Evolutionary conservation across 2,329 filamentous ascomycete genomes (phyloP), one percentile per base, ranked within the genome.

Genomic region (Alternaria sp.): DNA sequence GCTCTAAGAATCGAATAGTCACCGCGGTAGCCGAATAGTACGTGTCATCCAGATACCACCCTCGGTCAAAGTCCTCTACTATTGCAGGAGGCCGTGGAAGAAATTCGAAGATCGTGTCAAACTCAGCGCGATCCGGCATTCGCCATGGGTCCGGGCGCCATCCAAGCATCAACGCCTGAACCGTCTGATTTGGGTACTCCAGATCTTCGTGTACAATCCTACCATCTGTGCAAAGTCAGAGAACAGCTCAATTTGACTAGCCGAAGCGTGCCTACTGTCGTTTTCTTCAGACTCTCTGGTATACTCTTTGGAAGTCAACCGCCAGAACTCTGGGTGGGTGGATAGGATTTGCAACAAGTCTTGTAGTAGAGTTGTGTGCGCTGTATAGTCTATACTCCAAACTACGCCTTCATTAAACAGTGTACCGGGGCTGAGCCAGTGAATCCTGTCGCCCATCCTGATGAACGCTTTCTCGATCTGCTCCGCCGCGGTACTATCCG

Each of bases 11-110:
- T 20, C 6, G n/a, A 12, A 56, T 56, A 14, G 54, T 41, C 21
- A 28, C 21, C 10, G 54, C 54, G 14, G 54, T 28, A 30, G 54
- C 54, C 15, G 54, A 56, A n/a, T 46, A 56, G 23, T 56, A 56
- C 14, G 20, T 23, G 18, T 41, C 37, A 5, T 41, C 37, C 37
- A 6, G 15, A 41, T 5, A 5, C 37, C 8, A 41, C 37, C n/a
- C 15, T 41, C 37, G 15, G n/a, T 41, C 37, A 18, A 5, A 23
- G 5, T 20, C 43, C 18, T 20, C 5, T 41, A 5, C 37, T 23
- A 18, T 21, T 45, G 10, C 12, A 20, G 6, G 43, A 6, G 11
- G 20, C 20, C 11, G 10, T 12, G 43, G n/a, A 8, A 21, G 43
- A 23, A 45, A 45, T 15, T 45, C 18, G 18, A 21, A 14, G 43